Base-by-base conservation (phyloP, 352 stramenopile species). In the Aphanomyces astaci region DNA sequence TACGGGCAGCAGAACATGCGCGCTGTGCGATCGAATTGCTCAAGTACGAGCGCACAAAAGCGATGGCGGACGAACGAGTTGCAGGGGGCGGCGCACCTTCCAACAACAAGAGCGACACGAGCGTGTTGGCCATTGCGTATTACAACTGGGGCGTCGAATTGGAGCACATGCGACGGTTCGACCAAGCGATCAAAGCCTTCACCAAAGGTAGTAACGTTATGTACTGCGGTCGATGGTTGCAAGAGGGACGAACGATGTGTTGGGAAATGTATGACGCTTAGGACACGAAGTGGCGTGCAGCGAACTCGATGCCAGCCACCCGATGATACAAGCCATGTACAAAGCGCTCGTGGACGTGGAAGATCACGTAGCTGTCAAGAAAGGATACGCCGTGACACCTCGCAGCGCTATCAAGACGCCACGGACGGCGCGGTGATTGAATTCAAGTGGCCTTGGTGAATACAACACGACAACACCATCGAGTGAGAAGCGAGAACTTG, bases 71-170 rank as follows among this genome's bases (percentile, higher is more conserved):
- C n/a, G n/a, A n/a, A n/a, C 11, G 17, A 48, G 48, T 27, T 28
- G 49, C 59, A 13, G 17, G 32, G 15, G 39, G 46, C 3, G 60
- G 45, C 3, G 40, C 11, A 15, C 3, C 17, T 0, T 30, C 32
- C 2, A 40, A 40, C 39, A 7, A 33, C 19, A 54, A 46, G 33
- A 67, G 57, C n/a, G 64, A 56, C 28, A 59, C 80, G 31, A 56
- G 63, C 13, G 57, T 71, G 36, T n/a, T 46, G 2, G 63, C 64
- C 17, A 73, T 87, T 13, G 78, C 79, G 39, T 72, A 83, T 48
- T 89, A 82, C 70, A 89, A 89, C 40, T 57, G 80, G 0, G 79
- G 76, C 4, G 81, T 83, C 10, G 81, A 89, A 72, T 64, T 79
- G 7, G 79, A 89, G 72, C 79, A 88, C 55, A 64, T 81, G 15